phyloP scores from a whole-genome alignment of 192 early-diverging fungal genomes.

The Obelidium mucronatum region DNA sequence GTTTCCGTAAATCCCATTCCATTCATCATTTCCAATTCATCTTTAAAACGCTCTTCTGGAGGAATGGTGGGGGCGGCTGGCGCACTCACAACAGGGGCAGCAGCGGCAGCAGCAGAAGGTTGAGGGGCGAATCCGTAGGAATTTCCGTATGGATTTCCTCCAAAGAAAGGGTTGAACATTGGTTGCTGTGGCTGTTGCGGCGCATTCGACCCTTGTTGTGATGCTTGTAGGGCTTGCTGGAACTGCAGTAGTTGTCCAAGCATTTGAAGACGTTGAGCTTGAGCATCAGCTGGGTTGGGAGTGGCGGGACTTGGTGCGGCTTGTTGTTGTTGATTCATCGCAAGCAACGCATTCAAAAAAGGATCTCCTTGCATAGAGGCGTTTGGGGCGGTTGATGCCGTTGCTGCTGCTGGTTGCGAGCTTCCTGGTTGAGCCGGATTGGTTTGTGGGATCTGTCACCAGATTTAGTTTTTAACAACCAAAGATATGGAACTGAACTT shows the following conservation, averaged over 20 bases:
- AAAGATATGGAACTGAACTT: neutral
- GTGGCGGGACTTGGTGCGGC: neutral
- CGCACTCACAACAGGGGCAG: neutral
- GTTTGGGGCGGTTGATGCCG: neutral
- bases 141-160: slow-evolving; percentile 4
- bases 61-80: slow-evolving; percentile 75
- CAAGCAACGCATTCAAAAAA: neutral
- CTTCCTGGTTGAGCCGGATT: neutral
- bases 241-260: slow-evolving; percentile 1
- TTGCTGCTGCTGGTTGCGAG: neutral
- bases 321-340: neutral
- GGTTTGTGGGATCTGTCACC: too few relatives aligned
- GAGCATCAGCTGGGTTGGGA: neutral
- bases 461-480: too few relatives aligned
- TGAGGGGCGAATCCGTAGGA: neutral
- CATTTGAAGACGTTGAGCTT: slow-evolving; percentile 24
- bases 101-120: slow-evolving; percentile 17
- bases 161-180: slow-evolving; percentile 16
- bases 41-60: slow-evolving; percentile 70
- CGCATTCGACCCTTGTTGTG: neutral
- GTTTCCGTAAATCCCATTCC: slow-evolving; percentile 90
- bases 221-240: slow-evolving; percentile 5
- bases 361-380: neutral
- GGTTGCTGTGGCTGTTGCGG: slow-evolving; percentile 8
- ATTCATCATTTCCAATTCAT: slow-evolving; percentile 70